These are phyloP conservation scores for Podaxis sp. DNA, from an alignment of 768 basidiomycete species.

Conservation along the genomic window DNA sequence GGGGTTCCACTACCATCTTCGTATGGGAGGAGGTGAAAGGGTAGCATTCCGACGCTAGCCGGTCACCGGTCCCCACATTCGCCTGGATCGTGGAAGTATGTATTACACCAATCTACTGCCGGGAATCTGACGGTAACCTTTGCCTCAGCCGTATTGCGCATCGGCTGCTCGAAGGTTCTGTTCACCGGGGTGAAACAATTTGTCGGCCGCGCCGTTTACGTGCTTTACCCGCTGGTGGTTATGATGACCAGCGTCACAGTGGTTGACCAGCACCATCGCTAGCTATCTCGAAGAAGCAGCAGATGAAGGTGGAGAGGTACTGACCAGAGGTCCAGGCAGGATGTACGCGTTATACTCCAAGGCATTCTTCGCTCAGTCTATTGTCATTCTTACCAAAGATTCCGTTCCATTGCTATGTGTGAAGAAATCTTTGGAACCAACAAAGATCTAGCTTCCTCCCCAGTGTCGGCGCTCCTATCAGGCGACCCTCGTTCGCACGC, in stretches of 20 bases:
- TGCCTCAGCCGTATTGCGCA: conserved; percentile 82
- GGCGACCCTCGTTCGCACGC: too few species aligned
- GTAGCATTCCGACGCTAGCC: too few species aligned
- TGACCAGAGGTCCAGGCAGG: conserved; percentile 79
- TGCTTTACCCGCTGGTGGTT: conserved; percentile 4
- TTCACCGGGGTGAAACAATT: conserved; percentile 85
- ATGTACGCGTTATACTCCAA: conserved; percentile 42
- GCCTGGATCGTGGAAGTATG: conserved; percentile 93
- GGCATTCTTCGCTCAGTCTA: conserved; percentile 93
- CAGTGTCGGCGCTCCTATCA: too few species aligned
- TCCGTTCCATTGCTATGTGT: conserved; percentile 80
- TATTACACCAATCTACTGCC: conserved; percentile 11
- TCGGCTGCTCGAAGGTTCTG: conserved; percentile 94
- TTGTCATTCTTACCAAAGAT: conserved; percentile 89
- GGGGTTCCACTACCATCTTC: too few species aligned
- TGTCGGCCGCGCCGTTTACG: conserved; percentile 93
- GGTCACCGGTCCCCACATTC: too few species aligned
- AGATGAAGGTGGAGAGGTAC: conserved; percentile 81
- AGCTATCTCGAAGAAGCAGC: conserved; percentile 85
- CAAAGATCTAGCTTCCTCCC: too few species aligned
- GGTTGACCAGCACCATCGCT: conserved; percentile 81
- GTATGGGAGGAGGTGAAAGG: too few species aligned
- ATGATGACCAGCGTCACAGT: conserved; percentile 30
- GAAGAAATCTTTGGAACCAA: conserved; percentile 95
- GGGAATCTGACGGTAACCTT: background rate